A percentile compares a stretch with the other conserved stretches of the same genome.
phyloP scores from a whole-genome alignment of 805 yeast species.

The Kregervanrija delftensis region DNA sequence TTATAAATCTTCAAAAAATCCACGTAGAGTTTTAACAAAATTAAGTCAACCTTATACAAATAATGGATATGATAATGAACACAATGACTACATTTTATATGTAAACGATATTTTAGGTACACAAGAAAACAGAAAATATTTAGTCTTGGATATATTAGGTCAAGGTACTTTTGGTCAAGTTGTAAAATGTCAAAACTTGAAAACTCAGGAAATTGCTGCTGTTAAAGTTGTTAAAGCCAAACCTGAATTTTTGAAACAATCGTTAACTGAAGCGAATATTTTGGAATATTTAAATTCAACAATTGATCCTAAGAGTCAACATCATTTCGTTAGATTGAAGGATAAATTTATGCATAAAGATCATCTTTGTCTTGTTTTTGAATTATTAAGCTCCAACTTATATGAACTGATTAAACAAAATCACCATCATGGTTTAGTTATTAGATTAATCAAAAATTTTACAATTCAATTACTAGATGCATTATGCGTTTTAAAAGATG shows the following conservation, averaged over 20 bases:
- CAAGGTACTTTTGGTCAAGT: constrained; percentile 99
- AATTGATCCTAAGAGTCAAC: constrained; percentile 62
- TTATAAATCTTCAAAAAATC: constrained; percentile 80
- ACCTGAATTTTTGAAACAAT: constrained; percentile 86
- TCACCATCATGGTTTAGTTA: constrained; percentile 83
- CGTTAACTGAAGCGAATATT: constrained; percentile 82
- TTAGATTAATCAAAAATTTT: constrained; percentile 70
- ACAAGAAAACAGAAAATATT: constrained; percentile 76
- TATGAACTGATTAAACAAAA: constrained; percentile 90
- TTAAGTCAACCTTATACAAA: constrained; percentile 79
- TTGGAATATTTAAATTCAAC: constrained; percentile 73
- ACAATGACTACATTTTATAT: constrained; percentile 83
- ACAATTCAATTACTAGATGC: constrained; percentile 79
- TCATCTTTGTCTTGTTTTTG: constrained; percentile 90
- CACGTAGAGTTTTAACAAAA: constrained; percentile 86
- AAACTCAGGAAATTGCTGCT: constrained; percentile 82
- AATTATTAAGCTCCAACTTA: constrained; percentile 76
- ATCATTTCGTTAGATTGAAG: constrained; percentile 67
- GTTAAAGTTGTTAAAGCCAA: constrained; percentile 91
- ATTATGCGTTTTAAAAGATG: constrained; percentile 69
- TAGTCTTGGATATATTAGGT: constrained; percentile 86
- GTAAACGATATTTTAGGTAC: constrained; percentile 91
- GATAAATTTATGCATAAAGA: constrained; percentile 91
- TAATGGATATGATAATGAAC: constrained; percentile 82
- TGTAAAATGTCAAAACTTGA: constrained; percentile 76